A percentile compares a stretch with the other conserved stretches of the same genome.
Conservation (phyloP, 768 basidiomycete genomes). For the Tricholoma sp. region DNA sequence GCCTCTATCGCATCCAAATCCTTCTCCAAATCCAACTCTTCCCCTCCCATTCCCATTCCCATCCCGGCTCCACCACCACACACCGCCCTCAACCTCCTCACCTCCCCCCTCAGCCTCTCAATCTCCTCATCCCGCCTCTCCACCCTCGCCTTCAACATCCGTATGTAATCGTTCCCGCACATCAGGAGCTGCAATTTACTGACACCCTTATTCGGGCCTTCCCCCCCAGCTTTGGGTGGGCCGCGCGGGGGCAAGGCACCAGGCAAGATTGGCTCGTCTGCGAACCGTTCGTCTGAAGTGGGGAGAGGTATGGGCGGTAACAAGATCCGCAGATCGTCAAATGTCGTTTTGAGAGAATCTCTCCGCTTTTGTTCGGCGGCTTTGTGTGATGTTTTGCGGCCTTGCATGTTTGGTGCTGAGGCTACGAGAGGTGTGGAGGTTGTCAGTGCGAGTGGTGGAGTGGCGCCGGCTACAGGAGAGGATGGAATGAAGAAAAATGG, state of each 20-base stretch:
- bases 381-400: slow-evolving; percentile 84
- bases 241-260: slow-evolving; percentile 88
- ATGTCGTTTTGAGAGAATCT: slow-evolving; percentile 93
- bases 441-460: slow-evolving; percentile 10
- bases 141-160: slow-evolving; percentile 68
- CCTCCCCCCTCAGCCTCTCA: slow-evolving; percentile 56
- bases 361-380: slow-evolving; percentile 96
- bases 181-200: slow-evolving; percentile 90
- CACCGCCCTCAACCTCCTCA: slow-evolving; percentile 46
- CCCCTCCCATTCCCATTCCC: slow-evolving; percentile 31
- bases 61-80: slow-evolving; percentile 26
- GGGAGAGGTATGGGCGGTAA: slow-evolving; percentile 87
- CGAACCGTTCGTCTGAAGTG: slow-evolving; percentile 57
- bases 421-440: slow-evolving; percentile 7
- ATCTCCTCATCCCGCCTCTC: slow-evolving; percentile 82
- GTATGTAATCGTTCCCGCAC: slow-evolving; percentile 87
- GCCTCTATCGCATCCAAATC: slow-evolving; percentile 56
- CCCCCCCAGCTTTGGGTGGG: slow-evolving; percentile 75
- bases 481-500: not conserved
- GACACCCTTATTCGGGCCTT: slow-evolving; percentile 93
- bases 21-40: slow-evolving; percentile 46
- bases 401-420: slow-evolving; percentile 27
- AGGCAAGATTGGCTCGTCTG: slow-evolving; percentile 73
- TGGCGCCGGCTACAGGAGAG: slow-evolving; percentile 15
- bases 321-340: slow-evolving; percentile 75